Base-by-base conservation (phyloP, 2,329 filamentous ascomycete genomes). In the Pyricularia sp. region DNA sequence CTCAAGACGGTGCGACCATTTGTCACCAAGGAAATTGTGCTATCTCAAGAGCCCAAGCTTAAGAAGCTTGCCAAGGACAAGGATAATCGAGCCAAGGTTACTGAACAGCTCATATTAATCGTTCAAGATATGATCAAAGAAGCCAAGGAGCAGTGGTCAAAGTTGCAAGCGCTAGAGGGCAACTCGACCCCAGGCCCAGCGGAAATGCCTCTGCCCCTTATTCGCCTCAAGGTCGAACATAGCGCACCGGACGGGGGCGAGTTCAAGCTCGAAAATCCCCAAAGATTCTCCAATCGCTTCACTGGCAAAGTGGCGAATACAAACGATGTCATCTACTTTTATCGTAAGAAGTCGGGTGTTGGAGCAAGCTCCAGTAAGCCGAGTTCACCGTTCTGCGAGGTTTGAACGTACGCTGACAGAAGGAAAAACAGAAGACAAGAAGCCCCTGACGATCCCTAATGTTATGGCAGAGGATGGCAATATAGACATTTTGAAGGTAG, bases 281-380 rank as follows among this genome's bases (percentile, higher is more conserved):
- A 98, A 77, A 89, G 95, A 10, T 97, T 98, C 75, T 98, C 94
- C 0, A 97, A 97, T 76, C 87, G 93, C 2, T 99, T 98, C 73
- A 85, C 91, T 1, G 91, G 89, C n/a, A 92, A 88, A 75, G 94
- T 99, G 0, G 95, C 95, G 70, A 99, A 99, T 76, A 89, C 90
- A 11, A 96, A 94, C 73, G 95, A 99, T 74, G 93, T 99, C 0
- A 89, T 99, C 0, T 91, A 94, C 75, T 98, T 97, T 77, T 90
- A 97, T 78, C 88, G 92, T 69, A 97, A 94, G 80, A 98, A 97
- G 79, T 86, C 86, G n/a, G 79, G 78, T 72, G 80, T 78, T 28
- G 67, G 31, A 66, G 23, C 59, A 17, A 63, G 25, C 28, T 30
- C 50, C 31, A 36, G 20, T 10, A 20, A 31, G 25, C 30, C 30